phyloP scores from a whole-genome alignment of 2,329 filamentous ascomycete species.

The Colletotrichum tabaci region DNA sequence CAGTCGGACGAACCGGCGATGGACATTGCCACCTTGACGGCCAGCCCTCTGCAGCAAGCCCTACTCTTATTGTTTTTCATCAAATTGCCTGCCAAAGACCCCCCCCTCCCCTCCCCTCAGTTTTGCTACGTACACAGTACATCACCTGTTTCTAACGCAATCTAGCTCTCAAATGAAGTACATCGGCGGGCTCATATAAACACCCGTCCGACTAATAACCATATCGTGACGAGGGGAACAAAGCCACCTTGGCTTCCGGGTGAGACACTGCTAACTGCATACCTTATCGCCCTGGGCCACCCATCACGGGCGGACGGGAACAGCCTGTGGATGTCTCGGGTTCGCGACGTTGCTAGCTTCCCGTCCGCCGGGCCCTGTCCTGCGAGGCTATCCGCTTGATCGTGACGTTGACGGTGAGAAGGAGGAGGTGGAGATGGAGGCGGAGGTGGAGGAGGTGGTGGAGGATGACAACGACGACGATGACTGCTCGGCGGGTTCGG shows the following conservation, averaged over 20 bases:
- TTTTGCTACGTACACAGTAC: too few species aligned
- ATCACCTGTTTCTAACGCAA: slow-evolving; percentile 18
- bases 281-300: background rate
- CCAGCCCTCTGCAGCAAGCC: slow-evolving; percentile 11
- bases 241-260: background rate
- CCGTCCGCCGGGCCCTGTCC: background rate
- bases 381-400: background rate
- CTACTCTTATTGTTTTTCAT: slow-evolving; percentile 31
- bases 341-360: background rate
- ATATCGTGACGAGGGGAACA: slow-evolving; percentile 9
- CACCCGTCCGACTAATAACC: slow-evolving; percentile 16
- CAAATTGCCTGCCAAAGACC: background rate
- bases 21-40: slow-evolving; percentile 20
- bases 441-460: background rate
- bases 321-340: background rate
- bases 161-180: slow-evolving; percentile 25
- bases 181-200: slow-evolving; percentile 12
- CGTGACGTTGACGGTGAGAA: slow-evolving; percentile 11
- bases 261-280: slow-evolving; percentile 16
- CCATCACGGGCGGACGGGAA: background rate
- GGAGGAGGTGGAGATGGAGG: too few species aligned
- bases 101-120: background rate
- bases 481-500: background rate
- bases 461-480: background rate
- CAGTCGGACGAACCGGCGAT: background rate